Conservation (phyloP, 2,329 filamentous ascomycete genomes). For the Paecilomyces niveus region DNA sequence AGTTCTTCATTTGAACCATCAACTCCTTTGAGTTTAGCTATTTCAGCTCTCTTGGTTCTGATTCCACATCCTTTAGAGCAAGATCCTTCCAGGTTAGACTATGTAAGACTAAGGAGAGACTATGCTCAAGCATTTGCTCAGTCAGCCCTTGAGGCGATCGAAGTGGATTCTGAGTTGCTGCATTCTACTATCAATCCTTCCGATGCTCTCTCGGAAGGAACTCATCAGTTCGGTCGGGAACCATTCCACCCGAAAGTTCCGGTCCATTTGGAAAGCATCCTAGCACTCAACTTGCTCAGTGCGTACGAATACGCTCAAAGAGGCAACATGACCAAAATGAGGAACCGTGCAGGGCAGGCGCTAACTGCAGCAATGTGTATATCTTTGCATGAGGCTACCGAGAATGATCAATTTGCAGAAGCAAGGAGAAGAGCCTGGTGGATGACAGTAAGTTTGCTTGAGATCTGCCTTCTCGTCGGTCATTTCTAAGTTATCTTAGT, state of each 20-base stretch:
- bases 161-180: constrained; percentile 18
- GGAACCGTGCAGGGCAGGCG: constrained; percentile 20
- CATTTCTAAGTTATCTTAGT: constrained; percentile 21
- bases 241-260: constrained; percentile 14
- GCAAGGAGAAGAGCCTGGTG: constrained; percentile 20
- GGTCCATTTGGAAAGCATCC: constrained; percentile 17
- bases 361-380: constrained; percentile 18
- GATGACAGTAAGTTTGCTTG: constrained; percentile 16
- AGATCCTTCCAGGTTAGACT: constrained; percentile 11
- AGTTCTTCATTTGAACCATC: constrained; percentile 10
- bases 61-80: constrained; percentile 17
- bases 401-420: constrained; percentile 15
- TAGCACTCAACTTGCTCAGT: constrained; percentile 19
- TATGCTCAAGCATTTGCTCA: constrained; percentile 17
- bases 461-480: neutral
- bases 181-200: constrained; percentile 7
- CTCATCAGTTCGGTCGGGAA: constrained; percentile 4
- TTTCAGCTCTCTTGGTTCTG: constrained; percentile 20
- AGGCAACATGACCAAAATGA: constrained; percentile 22
- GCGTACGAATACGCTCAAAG: constrained; percentile 25
- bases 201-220: constrained; percentile 8
- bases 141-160: constrained; percentile 16
- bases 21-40: constrained; percentile 19
- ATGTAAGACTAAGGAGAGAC: constrained; percentile 14
- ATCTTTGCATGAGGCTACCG: constrained; percentile 15